phyloP scores from a whole-genome alignment of 148 eudicot species.

The Cornus florida region DNA sequence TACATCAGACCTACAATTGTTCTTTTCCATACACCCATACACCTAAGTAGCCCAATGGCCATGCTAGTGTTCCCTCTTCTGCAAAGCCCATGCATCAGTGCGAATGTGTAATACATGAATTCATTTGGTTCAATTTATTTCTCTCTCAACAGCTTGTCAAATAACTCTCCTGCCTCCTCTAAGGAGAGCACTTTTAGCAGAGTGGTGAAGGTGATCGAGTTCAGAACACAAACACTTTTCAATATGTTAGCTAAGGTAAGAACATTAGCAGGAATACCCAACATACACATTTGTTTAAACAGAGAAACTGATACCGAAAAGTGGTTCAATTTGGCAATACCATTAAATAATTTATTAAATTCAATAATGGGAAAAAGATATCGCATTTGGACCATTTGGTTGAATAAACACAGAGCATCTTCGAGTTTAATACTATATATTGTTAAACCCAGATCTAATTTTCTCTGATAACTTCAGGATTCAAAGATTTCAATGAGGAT shows the following conservation, averaged over 20 bases:
- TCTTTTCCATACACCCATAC: no score
- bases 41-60: no score
- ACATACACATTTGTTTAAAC: constrained; percentile 1
- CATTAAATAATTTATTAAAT: constrained; percentile 5
- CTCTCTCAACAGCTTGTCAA: constrained; percentile 8
- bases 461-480: constrained; percentile 1
- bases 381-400: no score
- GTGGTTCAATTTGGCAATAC: constrained; percentile 7
- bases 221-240: constrained; percentile 9
- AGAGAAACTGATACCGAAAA: constrained; percentile 6
- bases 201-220: constrained; percentile 12
- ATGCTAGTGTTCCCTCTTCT: no score
- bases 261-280: not conserved
- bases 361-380: constrained; percentile 10
- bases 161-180: constrained; percentile 14
- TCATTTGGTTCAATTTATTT: not conserved
- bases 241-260: constrained; percentile 10
- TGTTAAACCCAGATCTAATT: no score
- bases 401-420: no score
- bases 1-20: no score
- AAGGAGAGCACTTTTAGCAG: constrained; percentile 12
- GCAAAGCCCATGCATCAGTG: no score
- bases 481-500: no score
- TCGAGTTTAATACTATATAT: not conserved
- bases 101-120: no score